These are phyloP conservation scores for Byssochlamys sp. DNA, from an alignment of 2,329 filamentous ascomycete species.

Conservation along the genomic window DNA sequence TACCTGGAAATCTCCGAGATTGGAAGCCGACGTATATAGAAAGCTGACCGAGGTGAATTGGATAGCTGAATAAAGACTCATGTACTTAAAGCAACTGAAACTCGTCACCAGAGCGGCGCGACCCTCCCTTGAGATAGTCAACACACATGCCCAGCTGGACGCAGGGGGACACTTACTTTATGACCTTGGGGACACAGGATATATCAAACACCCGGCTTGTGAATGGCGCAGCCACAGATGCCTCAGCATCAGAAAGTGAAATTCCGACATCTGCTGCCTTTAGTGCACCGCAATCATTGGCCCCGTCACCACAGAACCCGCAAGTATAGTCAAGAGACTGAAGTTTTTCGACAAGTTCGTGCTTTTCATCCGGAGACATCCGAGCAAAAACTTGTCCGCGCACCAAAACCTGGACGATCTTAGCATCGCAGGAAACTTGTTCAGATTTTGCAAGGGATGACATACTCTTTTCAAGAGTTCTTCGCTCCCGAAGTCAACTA, in stretches of 20 bases:
- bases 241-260: constrained; percentile 91
- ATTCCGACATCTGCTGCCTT: constrained; percentile 97
- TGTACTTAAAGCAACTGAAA: constrained; percentile 99
- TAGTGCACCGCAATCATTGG: constrained; percentile 91
- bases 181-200: constrained; percentile 84
- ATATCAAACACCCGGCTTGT: constrained; percentile 95
- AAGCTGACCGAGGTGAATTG: constrained; percentile 97
- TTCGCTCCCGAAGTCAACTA: constrained; percentile 80
- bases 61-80: constrained; percentile 98
- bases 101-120: constrained; percentile 92
- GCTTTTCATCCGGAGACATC: constrained; percentile 98
- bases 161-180: constrained; percentile 47
- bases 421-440: background rate
- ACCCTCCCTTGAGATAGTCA: constrained; percentile 57
- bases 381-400: constrained; percentile 87
- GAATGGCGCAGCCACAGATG: constrained; percentile 94
- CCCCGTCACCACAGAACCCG: constrained; percentile 93
- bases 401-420: constrained; percentile 63
- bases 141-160: background rate
- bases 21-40: constrained; percentile 84
- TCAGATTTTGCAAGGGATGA: constrained; percentile 7
- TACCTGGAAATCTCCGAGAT: constrained; percentile 88
- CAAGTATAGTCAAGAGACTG: constrained; percentile 92
- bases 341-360: constrained; percentile 91
- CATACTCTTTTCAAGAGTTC: constrained; percentile 61